Conservation (phyloP, 495 filamentous ascomycete genomes). For the Podospora pseudocomata region DNA sequence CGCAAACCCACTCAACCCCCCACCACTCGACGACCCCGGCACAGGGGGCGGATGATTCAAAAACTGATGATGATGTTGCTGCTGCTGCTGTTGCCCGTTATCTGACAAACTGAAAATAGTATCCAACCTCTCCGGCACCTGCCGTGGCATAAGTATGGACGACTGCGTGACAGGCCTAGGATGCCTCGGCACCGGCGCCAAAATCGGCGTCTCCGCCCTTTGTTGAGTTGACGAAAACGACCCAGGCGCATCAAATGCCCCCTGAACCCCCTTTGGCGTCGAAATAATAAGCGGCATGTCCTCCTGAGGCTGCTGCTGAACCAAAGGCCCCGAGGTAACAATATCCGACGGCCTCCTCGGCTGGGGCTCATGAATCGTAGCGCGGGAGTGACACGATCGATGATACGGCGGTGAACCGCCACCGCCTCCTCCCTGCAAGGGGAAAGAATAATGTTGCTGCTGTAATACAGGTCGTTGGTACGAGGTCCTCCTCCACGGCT, state of each 20-base stretch:
- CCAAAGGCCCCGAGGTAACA: not conserved
- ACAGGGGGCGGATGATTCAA: constrained; percentile 34
- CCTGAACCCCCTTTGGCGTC: constrained; percentile 45
- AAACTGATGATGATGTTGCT: not conserved
- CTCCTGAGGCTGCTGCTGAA: constrained; percentile 20
- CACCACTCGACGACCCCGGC: constrained; percentile 21
- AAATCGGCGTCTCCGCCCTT: constrained; percentile 35
- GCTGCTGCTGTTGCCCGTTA: constrained; percentile 54
- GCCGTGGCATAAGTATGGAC: constrained; percentile 41
- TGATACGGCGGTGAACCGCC: constrained; percentile 1
- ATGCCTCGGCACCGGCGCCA: constrained; percentile 42
- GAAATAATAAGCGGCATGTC: constrained; percentile 49
- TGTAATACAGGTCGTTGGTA: constrained; percentile 28
- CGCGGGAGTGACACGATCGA: constrained; percentile 8
- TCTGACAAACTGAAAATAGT: constrained; percentile 80
- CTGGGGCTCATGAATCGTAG: constrained; percentile 26
- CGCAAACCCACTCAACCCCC: constrained; percentile 4
- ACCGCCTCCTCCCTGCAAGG: constrained; percentile 12
- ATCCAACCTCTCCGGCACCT: constrained; percentile 61
- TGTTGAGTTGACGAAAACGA: constrained; percentile 18
- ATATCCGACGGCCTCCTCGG: constrained; percentile 26
- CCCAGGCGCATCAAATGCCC: constrained; percentile 40
- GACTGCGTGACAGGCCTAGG: constrained; percentile 38
- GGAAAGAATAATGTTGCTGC: constrained; percentile 27
- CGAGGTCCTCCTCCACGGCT: constrained; percentile 15